phyloP scores from a whole-genome alignment of 2,329 filamentous ascomycete genomes.

The Epichloe bromicola region DNA sequence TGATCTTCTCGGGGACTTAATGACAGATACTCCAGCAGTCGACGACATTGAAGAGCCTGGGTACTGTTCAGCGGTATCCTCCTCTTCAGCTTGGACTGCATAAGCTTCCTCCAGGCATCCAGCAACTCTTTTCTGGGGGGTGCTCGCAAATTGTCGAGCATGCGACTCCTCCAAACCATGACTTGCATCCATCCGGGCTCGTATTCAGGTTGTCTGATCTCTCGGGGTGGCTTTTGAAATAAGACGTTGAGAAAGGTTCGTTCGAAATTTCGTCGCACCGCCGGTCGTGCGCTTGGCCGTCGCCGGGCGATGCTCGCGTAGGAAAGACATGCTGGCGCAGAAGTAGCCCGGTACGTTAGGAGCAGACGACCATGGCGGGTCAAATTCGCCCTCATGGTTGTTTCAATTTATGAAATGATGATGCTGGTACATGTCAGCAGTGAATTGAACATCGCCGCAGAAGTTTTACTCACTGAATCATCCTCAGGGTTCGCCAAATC shows the following conservation, averaged over 20 bases:
- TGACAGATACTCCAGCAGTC: conserved; percentile 48
- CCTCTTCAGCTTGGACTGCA: conserved; percentile 39
- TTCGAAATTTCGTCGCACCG: conserved; percentile 11
- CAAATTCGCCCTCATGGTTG: conserved; percentile 32
- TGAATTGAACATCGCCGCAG: neutral
- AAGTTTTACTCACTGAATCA: neutral
- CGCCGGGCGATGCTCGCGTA: conserved; percentile 18
- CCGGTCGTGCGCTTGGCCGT: conserved; percentile 13
- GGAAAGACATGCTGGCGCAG: conserved; percentile 21
- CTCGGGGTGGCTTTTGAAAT: conserved; percentile 44
- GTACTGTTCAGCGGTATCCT: conserved; percentile 45
- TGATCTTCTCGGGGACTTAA: conserved; percentile 9
- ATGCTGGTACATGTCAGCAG: neutral
- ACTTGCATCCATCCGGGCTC: conserved; percentile 62
- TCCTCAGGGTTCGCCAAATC: neutral
- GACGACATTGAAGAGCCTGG: conserved; percentile 44
- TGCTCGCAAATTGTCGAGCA: conserved; percentile 49
- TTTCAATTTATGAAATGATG: conserved; percentile 15
- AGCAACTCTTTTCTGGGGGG: conserved; percentile 58
- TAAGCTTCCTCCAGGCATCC: conserved; percentile 51
- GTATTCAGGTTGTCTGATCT: conserved; percentile 47
- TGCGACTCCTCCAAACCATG: conserved; percentile 51
- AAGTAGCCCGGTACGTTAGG: conserved; percentile 19
- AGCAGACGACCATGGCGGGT: conserved; percentile 31
- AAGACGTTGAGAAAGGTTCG: conserved; percentile 47